These are phyloP conservation scores for Abortiporus biennis DNA, from an alignment of 1,284 basidiomycete genomes.

Conservation along the genomic window DNA sequence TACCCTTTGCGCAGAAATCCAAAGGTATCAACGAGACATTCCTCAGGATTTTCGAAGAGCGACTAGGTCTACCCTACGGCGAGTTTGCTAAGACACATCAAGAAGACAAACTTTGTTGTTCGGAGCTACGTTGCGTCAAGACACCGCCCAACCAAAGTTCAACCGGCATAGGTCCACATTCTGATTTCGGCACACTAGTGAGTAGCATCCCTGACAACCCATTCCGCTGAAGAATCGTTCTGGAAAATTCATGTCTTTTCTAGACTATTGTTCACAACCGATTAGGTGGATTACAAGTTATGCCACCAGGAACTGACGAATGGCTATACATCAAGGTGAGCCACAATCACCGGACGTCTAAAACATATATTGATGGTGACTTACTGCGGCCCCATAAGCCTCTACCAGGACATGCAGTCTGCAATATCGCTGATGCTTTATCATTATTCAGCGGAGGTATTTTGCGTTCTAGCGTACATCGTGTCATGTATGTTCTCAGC, in stretches of 20 bases:
- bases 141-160: slow-evolving; percentile 33
- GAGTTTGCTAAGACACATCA: slow-evolving; percentile 42
- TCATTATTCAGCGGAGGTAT: slow-evolving; percentile 35
- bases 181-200: slow-evolving; percentile 40
- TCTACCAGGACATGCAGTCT: slow-evolving; percentile 28
- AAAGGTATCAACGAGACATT: slow-evolving; percentile 49
- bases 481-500: slow-evolving; percentile 20
- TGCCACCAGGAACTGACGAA: slow-evolving; percentile 27
- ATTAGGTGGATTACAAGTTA: slow-evolving; percentile 37
- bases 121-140: slow-evolving; percentile 54
- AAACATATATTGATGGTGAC: slow-evolving; percentile 3
- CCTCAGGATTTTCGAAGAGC: slow-evolving; percentile 49
- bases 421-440: slow-evolving; percentile 31
- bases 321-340: slow-evolving; percentile 36
- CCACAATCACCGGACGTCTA: slow-evolving; percentile 8
- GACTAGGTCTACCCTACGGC: slow-evolving; percentile 48
- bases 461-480: slow-evolving; percentile 30
- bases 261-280: slow-evolving; percentile 30
- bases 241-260: neutral
- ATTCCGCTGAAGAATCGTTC: too few relatives aligned
- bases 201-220: slow-evolving; percentile 7
- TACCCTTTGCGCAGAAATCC: slow-evolving; percentile 55
- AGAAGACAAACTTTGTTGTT: slow-evolving; percentile 42
- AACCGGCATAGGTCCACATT: slow-evolving; percentile 29
- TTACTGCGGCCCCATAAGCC: slow-evolving; percentile 18